A percentile compares a stretch with the other conserved stretches of the same genome.
These are phyloP conservation scores for Triadica sebifera DNA, from an alignment of 345 rosid species.

Conservation along the genomic window DNA sequence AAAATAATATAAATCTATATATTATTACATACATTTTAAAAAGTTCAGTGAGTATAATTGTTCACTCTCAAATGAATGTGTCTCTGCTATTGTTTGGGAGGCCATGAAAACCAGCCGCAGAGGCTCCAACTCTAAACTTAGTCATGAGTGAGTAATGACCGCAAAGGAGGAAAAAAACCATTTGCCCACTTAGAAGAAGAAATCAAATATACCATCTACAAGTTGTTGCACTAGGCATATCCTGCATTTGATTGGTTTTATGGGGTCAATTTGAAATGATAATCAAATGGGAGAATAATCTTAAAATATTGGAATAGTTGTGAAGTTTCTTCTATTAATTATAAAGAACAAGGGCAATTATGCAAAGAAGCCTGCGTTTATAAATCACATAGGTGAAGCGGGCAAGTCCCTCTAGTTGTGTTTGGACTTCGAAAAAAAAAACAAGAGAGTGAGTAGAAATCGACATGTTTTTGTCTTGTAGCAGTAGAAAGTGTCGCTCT, in stretches of 20 bases:
- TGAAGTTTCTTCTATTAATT: not conserved
- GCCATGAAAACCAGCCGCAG: too few species aligned
- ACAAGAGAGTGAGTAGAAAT: conserved; percentile 1
- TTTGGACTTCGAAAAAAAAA: conserved; percentile 1
- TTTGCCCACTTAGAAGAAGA: not conserved
- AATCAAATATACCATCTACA: not conserved
- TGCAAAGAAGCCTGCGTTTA: not conserved
- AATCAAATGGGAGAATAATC: not conserved
- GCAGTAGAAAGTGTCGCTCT: conserved; percentile 21
- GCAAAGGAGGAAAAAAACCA: not conserved
- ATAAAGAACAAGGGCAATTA: not conserved
- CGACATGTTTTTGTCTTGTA: conserved; percentile 35
- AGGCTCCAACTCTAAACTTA: too few species aligned
- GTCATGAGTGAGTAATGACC: too few species aligned
- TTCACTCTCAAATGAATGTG: too few species aligned
- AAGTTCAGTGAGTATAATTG: too few species aligned
- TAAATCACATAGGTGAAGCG: conserved; percentile 12
- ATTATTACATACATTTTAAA: too few species aligned
- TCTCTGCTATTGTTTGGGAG: too few species aligned
- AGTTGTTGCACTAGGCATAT: not conserved
- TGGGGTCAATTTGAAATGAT: conserved; percentile 4
- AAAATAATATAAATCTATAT: too few species aligned
- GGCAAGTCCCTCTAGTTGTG: not conserved
- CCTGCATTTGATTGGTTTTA: not conserved
- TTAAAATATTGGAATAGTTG: not conserved